A percentile compares a stretch with the other conserved stretches of the same genome.
Conservation (phyloP, 768 basidiomycete genomes). For the Trametes punicea region DNA sequence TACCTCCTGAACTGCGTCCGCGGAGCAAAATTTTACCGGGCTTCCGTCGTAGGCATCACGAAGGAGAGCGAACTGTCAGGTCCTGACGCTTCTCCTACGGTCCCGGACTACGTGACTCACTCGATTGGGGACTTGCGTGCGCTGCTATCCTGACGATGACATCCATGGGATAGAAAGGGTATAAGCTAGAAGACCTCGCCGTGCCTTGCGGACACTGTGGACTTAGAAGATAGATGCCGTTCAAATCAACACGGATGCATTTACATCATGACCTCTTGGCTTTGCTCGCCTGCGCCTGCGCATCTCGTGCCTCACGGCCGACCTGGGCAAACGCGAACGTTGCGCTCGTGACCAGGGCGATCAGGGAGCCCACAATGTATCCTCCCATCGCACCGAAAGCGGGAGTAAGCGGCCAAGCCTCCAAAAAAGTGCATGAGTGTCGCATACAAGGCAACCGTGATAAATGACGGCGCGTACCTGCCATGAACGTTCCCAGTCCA, state of each 20-base stretch:
- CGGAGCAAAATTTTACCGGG: background rate
- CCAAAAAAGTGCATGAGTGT: background rate
- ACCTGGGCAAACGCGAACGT: conserved; percentile 28
- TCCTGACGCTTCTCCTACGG: conserved; percentile 61
- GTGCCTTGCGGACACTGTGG: background rate
- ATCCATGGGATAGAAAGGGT: background rate
- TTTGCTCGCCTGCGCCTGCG: conserved; percentile 1
- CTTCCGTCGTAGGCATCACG: conserved; percentile 62
- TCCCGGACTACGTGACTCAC: conserved; percentile 78
- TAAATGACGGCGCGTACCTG: conserved; percentile 55
- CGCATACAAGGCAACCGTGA: background rate
- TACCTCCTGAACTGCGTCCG: background rate
- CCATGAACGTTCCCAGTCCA: conserved; percentile 98
- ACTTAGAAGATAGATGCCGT: conserved; percentile 4
- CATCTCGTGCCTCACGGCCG: background rate
- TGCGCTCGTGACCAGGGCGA: conserved; percentile 46
- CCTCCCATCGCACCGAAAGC: conserved; percentile 70
- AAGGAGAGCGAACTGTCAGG: conserved; percentile 69
- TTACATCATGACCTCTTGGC: conserved; percentile 5
- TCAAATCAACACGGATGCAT: background rate
- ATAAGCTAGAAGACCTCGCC: background rate
- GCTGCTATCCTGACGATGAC: conserved; percentile 7
- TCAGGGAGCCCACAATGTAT: conserved; percentile 57
- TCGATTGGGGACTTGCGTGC: conserved; percentile 78
- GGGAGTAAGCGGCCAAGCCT: conserved; percentile 85